Evolutionary conservation across 306 rosid species (phyloP).

Genomic region (Trifolium fragiferum): DNA sequence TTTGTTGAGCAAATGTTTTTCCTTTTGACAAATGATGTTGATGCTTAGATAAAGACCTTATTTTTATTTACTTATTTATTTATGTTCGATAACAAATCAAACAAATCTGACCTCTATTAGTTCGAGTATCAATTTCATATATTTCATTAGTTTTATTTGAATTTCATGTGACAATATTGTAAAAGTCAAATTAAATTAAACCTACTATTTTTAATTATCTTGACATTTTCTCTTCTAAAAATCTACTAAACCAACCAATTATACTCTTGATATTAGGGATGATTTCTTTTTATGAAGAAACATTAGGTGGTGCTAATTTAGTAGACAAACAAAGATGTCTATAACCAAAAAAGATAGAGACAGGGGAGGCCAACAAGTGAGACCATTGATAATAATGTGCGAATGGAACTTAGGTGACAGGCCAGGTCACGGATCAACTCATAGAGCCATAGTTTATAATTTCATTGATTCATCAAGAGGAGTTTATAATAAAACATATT

Average conservation of each 20-base stretch:
- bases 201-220: no score
- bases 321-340: slow-evolving; percentile 12
- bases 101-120: no score
- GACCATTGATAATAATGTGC: slow-evolving; percentile 45
- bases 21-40: slow-evolving; percentile 10
- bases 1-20: no score
- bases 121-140: no score
- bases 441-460: neutral
- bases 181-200: no score
- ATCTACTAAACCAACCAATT: no score
- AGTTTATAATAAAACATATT: slow-evolving; percentile 2
- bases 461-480: no score
- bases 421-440: slow-evolving; percentile 38
- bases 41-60: slow-evolving; percentile 16
- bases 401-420: slow-evolving; percentile 36
- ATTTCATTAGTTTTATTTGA: no score
- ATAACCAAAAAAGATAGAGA: slow-evolving; percentile 27
- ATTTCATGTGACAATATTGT: no score
- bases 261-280: neutral
- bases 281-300: neutral
- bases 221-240: no score
- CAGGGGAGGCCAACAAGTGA: slow-evolving; percentile 35
- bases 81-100: no score
- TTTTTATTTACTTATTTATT: no score
- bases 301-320: slow-evolving; percentile 35